Percentiles rank a stretch among this genome's conserved stretches.
Conservation (phyloP, 2,329 filamentous ascomycete genomes). For the Aspergillus sclerotialis region DNA sequence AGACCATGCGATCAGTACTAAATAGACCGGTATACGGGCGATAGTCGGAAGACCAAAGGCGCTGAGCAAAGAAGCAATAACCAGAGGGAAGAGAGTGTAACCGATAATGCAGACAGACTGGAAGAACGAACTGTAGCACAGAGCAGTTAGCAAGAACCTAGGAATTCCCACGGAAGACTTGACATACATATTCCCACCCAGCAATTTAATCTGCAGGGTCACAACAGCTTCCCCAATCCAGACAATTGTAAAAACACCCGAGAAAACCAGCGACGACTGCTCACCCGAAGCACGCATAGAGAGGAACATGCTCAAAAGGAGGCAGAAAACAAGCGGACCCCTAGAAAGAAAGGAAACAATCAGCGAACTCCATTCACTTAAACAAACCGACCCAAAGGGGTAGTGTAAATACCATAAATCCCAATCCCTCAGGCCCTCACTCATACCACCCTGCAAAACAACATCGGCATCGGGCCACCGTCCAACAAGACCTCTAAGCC, state of each 20-base stretch:
- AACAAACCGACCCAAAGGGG: not conserved
- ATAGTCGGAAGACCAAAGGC: slow-evolving; percentile 74
- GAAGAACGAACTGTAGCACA: slow-evolving; percentile 76
- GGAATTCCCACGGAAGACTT: slow-evolving; percentile 3
- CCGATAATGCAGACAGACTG: slow-evolving; percentile 97
- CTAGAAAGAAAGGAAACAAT: slow-evolving; percentile 26
- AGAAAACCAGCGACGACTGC: slow-evolving; percentile 86
- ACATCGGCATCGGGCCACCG: slow-evolving; percentile 63
- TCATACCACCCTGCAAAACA: slow-evolving; percentile 66
- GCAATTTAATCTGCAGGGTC: slow-evolving; percentile 92
- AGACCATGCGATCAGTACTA: slow-evolving; percentile 84
- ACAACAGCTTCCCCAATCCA: slow-evolving; percentile 97
- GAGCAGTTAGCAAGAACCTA: not conserved
- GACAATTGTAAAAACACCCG: slow-evolving; percentile 90
- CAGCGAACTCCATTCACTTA: not conserved
- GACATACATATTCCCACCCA: slow-evolving; percentile 93
- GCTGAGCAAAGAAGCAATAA: slow-evolving; percentile 84
- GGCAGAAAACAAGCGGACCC: slow-evolving; percentile 91
- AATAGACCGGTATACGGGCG: slow-evolving; percentile 80
- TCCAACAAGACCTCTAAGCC: slow-evolving; percentile 50
- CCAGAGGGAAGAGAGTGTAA: slow-evolving; percentile 94
- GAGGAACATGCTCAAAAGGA: slow-evolving; percentile 79
- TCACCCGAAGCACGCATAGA: slow-evolving; percentile 71
- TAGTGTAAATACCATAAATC: slow-evolving; percentile 65
- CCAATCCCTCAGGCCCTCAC: slow-evolving; percentile 87